Base-by-base conservation (phyloP, 176 grass and related monocot species). In the Neostapfia colusana region DNA sequence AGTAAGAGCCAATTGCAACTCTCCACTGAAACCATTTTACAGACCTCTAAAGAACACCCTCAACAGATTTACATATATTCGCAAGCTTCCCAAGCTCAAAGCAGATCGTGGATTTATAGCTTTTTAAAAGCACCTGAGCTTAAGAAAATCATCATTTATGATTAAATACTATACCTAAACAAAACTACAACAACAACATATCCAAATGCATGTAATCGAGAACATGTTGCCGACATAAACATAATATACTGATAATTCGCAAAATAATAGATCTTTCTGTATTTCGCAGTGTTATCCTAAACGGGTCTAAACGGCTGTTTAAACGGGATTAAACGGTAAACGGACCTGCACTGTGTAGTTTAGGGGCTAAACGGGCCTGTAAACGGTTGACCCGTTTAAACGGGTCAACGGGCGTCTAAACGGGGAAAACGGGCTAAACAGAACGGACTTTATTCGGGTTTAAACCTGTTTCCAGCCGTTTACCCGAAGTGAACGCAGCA, bases 161-260 rank as follows among this genome's bases (percentile, higher is more conserved):
- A 67, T 39, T 6, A 73, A 68, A 48, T 34, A 23, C 9, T n/a
- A 63, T 62, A 56, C 60, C 18, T 24, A 79, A 83, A 79, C 35
- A 35, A 56, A 74, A 83, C 5, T 79, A 61, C 24, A 73, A 26
- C 17, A 72, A 64, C 31, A 67, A 14, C 61, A 15, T 59, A 82
- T 68, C 59, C 43, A 83, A 66, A 53, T 84, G 37, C n/a, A 73
- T 72, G 53, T 36, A 50, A 59, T 7, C 15, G 50, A 78, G 21
- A 67, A 59, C 16, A 59, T 42, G 44, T 18, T 59, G 56, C 37
- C 14, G 36, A 69, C 20, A 55, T 69, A 67, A 70, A 67, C n/a
- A 69, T 55, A 8, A 53, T 16, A 7, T 72, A 59, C 41, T 42
- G 17, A 34, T 59, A 71, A 37, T 78, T 58, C 82, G 1, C 28